Conservation (phyloP, 2,329 filamentous ascomycete genomes). For the Arthroderma sp. region DNA sequence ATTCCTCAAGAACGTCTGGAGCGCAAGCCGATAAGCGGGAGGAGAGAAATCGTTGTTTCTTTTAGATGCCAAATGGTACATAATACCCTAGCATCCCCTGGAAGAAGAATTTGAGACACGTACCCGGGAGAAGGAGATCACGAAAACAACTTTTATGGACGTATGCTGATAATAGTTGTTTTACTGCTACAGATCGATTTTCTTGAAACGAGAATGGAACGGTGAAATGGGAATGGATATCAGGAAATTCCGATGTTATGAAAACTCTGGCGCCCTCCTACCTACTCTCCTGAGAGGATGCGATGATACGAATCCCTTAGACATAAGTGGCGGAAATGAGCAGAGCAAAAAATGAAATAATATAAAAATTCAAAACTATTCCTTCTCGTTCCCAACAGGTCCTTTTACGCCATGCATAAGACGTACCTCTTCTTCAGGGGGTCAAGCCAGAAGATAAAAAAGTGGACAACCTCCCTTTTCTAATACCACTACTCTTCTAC, state of each 20-base stretch:
- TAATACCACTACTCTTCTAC: not conserved
- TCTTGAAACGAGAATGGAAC: not conserved
- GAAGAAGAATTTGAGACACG: not conserved
- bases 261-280: not conserved
- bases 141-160: not conserved
- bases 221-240: conserved; percentile 2
- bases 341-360: conserved; percentile 5
- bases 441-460: not conserved
- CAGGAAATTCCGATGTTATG: not conserved
- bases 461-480: not conserved
- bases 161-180: not conserved
- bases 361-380: not conserved
- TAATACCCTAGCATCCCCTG: not conserved
- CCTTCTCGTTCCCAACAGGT: not conserved
- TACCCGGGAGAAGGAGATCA: not conserved
- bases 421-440: not conserved
- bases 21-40: conserved; percentile 45
- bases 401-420: not conserved
- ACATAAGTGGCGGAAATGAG: not conserved
- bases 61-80: conserved; percentile 1
- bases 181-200: not conserved
- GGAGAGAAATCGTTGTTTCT: conserved; percentile 1
- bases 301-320: not conserved
- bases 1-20: conserved; percentile 95
- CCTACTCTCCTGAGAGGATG: not conserved